Conservation (phyloP, 805 yeast species). For the Candida silvicultrix region DNA sequence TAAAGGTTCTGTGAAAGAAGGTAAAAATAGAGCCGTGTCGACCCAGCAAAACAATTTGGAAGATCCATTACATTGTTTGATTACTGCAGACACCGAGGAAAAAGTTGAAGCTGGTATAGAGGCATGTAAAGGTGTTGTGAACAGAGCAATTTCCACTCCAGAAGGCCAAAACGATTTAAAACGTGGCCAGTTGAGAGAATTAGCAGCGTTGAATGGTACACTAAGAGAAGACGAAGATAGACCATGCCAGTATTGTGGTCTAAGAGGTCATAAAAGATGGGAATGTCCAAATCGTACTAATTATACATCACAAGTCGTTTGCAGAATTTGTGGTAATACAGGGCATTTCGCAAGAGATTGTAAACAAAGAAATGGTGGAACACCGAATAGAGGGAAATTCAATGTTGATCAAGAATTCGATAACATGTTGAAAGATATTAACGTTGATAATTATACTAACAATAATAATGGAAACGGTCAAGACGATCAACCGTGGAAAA, state of each 20-base stretch:
- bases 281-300: conserved; percentile 55
- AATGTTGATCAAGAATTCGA: conserved; percentile 43
- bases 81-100: conserved; percentile 76
- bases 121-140: conserved; percentile 68
- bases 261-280: conserved; percentile 55
- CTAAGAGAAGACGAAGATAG: conserved; percentile 70
- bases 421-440: conserved; percentile 43
- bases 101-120: conserved; percentile 70
- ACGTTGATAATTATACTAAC: conserved; percentile 19
- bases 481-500: conserved; percentile 7
- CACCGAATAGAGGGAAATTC: conserved; percentile 2
- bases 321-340: conserved; percentile 69
- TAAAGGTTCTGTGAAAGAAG: conserved; percentile 92
- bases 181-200: conserved; percentile 82
- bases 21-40: conserved; percentile 45
- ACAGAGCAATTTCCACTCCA: conserved; percentile 82
- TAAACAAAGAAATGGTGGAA: conserved; percentile 21
- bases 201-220: conserved; percentile 94
- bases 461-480: not conserved
- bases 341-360: conserved; percentile 94
- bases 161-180: conserved; percentile 91
- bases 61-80: conserved; percentile 85
- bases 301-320: conserved; percentile 52
- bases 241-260: conserved; percentile 60
- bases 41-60: conserved; percentile 44